Evolutionary conservation across 2,329 filamentous ascomycete species (phyloP).

Genomic region (Fusarium sp.): DNA sequence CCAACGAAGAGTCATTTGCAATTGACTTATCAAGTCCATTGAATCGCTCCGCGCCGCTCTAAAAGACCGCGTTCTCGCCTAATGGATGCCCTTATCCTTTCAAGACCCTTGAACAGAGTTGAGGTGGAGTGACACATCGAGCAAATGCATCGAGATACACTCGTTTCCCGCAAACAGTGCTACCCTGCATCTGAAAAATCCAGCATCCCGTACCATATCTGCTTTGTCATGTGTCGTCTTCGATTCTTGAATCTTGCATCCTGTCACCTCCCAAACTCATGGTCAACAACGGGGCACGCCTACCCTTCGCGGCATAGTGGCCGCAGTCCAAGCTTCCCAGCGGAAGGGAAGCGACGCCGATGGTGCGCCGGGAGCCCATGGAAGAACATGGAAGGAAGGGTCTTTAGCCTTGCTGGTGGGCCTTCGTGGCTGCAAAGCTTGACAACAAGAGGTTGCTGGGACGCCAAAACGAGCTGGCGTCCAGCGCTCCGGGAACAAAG

Average conservation of each 20-base stretch:
- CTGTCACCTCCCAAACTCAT: conserved; percentile 36
- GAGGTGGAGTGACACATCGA: conserved; percentile 29
- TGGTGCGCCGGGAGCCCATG: conserved; percentile 38
- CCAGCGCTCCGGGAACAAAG: conserved; percentile 40
- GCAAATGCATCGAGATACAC: conserved; percentile 25
- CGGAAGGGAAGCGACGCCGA: conserved; percentile 46
- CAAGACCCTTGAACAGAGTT: conserved; percentile 19
- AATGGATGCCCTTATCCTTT: conserved; percentile 9
- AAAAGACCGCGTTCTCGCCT: conserved; percentile 7
- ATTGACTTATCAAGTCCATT: conserved; percentile 10
- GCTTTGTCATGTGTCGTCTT: conserved; percentile 17
- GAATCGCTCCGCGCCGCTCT: conserved; percentile 12
- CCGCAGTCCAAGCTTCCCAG: conserved; percentile 43
- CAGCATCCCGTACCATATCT: conserved; percentile 5
- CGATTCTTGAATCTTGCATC: conserved; percentile 13
- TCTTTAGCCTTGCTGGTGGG: conserved; percentile 34
- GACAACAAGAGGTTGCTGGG: conserved; percentile 27
- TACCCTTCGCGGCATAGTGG: conserved; percentile 46
- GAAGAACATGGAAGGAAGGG: conserved; percentile 48
- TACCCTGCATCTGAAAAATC: conserved; percentile 3
- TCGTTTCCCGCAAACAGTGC: neutral
- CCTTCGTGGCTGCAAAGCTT: conserved; percentile 29
- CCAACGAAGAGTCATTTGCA: conserved; percentile 22
- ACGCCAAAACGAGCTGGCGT: conserved; percentile 35
- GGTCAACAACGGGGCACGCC: conserved; percentile 40